Evolutionary conservation across 2,329 filamentous ascomycete species (phyloP), one percentile per base, ranked within the genome.

Genomic region (Calonectria leucothoes): DNA sequence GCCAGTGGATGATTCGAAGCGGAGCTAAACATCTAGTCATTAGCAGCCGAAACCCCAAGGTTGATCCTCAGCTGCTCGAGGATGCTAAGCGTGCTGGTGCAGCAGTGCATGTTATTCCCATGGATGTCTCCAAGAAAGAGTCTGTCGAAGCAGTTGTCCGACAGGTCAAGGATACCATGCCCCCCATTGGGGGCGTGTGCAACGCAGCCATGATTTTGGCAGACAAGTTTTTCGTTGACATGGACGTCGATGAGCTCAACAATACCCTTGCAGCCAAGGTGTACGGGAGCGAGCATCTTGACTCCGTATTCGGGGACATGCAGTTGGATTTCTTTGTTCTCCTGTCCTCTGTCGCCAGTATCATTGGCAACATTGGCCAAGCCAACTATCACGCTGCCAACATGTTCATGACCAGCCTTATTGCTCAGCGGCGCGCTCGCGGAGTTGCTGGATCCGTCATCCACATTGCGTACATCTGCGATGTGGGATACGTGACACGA

Each of bases 321-420:
- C 25, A 74, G 0, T 77, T 85, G 12, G 84, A 85, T 69, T 84
- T 84, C 74, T 85, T 85, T 72, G 75, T 85, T 33, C 59, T 83
- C 49, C 78, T 85, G 35, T 83, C 81, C 0, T 85, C 84, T 0
- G 51, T 80, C 2, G 74, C 77, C 2, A 73, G 71, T 8, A 74
- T 83, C 4, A 74, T 79, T 8, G 83, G 82, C 0, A 82, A 82
- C 67, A 64, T 69, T 17, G 80, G 77, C 1, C 88, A 90, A 76
- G 75, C 82, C 7, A 88, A 86, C 75, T 90, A 90, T 73, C 76
- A 81, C 2, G 85, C 86, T 0, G 86, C 84, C 0, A 88, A 88
- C 71, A 72, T 76, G 10, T 89, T 83, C 77, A 85, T 89, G 82
- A 75, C 77, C 6, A 76, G 75, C 1, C 77, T 89, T 0, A 84